Conservation (phyloP, 768 basidiomycete species). For the Dioszegia hungarica region DNA sequence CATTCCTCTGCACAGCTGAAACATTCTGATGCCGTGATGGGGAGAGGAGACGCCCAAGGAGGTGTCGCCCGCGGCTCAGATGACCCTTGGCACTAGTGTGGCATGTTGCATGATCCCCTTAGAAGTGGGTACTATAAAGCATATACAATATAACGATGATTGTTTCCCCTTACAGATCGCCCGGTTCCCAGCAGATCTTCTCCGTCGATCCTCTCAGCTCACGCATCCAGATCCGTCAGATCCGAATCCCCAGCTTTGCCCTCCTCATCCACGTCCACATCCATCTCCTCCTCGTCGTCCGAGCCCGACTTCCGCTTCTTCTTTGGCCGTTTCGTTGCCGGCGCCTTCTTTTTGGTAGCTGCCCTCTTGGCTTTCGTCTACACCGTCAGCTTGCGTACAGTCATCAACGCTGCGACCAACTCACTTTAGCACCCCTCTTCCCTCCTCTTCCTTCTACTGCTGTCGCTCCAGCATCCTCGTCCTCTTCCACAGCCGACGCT, state of each 20-base stretch:
- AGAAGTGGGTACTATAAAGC: too few species aligned
- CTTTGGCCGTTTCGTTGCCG: constrained; percentile 5
- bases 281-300: background rate
- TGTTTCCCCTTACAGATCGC: too few species aligned
- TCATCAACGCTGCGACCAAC: background rate
- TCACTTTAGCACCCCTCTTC: constrained; percentile 39
- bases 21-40: too few species aligned
- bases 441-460: constrained; percentile 39
- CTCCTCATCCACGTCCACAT: background rate
- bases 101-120: too few species aligned
- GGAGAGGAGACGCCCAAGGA: too few species aligned
- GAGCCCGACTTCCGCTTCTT: background rate
- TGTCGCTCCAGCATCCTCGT: constrained; percentile 17
- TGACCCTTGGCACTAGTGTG: too few species aligned
- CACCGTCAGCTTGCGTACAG: background rate
- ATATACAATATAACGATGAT: background rate
- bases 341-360: constrained; percentile 21
- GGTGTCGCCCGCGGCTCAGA: too few species aligned
- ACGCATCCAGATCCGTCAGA: background rate
- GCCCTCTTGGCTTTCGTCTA: constrained; percentile 40
- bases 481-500: constrained; percentile 21
- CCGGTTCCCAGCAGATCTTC: background rate
- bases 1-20: too few species aligned
- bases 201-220: background rate
- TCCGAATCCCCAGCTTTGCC: background rate